Evolutionary conservation across 169 alveolate genomes (phyloP).

Genomic region (Plasmodium inui): DNA sequence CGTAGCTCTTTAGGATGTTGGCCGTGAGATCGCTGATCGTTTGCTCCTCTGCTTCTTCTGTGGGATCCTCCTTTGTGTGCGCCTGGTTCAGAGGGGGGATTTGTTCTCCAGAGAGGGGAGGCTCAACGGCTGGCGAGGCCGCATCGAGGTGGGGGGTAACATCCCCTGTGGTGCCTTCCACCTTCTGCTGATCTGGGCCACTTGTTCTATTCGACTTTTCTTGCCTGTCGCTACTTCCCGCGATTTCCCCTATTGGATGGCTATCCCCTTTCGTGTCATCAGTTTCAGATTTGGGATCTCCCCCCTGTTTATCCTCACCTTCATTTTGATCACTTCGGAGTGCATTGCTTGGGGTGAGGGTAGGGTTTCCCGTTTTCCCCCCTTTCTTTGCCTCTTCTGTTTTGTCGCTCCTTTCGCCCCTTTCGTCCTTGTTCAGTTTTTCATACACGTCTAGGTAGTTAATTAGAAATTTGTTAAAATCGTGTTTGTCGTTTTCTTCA

Average conservation of each 20-base stretch:
- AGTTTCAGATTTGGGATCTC: background rate
- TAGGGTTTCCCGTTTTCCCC: background rate
- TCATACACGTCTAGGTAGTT: background rate
- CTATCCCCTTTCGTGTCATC: background rate
- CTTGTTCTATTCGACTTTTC: background rate
- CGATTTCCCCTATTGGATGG: background rate
- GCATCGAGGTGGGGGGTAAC: background rate
- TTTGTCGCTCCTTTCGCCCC: background rate
- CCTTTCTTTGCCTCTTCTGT: background rate
- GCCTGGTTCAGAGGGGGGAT: background rate
- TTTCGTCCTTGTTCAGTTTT: background rate
- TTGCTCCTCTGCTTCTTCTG: background rate
- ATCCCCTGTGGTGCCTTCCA: background rate
- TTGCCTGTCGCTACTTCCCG: constrained; percentile 1
- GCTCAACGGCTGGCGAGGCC: background rate
- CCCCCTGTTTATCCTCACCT: background rate
- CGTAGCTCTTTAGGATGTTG: constrained; percentile 21
- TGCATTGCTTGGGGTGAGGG: background rate
- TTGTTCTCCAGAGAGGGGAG: background rate
- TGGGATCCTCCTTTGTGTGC: background rate
- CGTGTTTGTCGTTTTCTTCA: background rate
- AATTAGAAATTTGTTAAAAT: background rate
- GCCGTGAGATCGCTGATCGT: background rate
- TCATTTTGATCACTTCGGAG: background rate
- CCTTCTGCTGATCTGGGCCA: background rate